Base-by-base conservation (phyloP, 1,139 yeast species). In the Pichia sp. region DNA sequence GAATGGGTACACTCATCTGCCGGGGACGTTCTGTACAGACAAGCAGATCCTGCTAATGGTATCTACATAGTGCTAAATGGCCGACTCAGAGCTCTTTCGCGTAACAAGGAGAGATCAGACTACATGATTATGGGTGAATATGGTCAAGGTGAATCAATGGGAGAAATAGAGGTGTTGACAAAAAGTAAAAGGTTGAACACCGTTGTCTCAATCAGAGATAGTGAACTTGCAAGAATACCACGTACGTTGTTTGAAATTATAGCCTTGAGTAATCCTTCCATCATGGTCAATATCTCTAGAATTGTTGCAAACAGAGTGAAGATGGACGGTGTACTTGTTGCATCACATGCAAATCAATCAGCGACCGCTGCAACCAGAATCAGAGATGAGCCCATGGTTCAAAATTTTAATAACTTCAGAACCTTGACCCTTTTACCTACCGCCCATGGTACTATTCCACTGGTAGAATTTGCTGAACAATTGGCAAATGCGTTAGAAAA, bases 1-100 rank as follows among this genome's bases (percentile, higher is more conserved):
- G 99, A 93, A 68, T 93, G 99, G 99, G 83, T 93, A 50, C 96
- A 90, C 59, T 77, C 89, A 4, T 84, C 84, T 15, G 95, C 97
- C 0, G 97, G 98, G 0, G 85, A 85, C 54, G 79, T 85, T 0
- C 70, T 93, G 31, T 89, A 88, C 63, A 78, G 83, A 3, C 95
- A 93, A 67, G 95, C 92, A 0, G 95, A 90, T 53, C 80, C 81
- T 40, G 96, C 99, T 0, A 93, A 90, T 67, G 96, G 97, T 16
- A 89, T 93, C 51, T 95, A 90, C 66, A 84, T 92, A 49, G 96
- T 93, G 0, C 72, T 93, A 47, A 92, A 92, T 71, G 99, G 99
- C 5, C 78, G 99, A 55, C 77, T 93, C 62, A 76, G 98, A 49
- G 88, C 90, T 4, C 74, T 86, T 1, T 72, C 60, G 4, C 51